Percentiles rank a stretch among this genome's conserved stretches.
Conservation (phyloP, 2,329 filamentous ascomycete species). For the Xylaria hypoxylon region DNA sequence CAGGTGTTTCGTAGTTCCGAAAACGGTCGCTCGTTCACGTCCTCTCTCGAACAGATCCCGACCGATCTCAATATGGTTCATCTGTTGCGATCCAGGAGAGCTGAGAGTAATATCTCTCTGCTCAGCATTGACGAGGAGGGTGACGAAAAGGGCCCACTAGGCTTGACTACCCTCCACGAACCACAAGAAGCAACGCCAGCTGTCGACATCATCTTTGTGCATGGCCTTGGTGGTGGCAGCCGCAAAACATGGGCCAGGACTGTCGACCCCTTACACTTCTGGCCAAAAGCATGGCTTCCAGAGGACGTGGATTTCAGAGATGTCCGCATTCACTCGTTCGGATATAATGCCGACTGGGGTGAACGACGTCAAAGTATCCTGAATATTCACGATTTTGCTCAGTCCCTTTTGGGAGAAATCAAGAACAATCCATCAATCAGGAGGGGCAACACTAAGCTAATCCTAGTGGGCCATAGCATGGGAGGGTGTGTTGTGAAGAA, state of each 20-base stretch:
- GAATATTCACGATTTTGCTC: slow-evolving; percentile 52
- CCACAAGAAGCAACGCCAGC: slow-evolving; percentile 22
- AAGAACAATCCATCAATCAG: slow-evolving; percentile 48
- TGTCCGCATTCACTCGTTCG: slow-evolving; percentile 37
- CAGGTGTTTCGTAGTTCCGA: slow-evolving; percentile 22
- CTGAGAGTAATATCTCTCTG: slow-evolving; percentile 15
- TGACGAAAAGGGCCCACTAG: slow-evolving; percentile 30
- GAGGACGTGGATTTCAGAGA: slow-evolving; percentile 30
- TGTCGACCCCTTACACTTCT: slow-evolving; percentile 28
- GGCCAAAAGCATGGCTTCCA: slow-evolving; percentile 38
- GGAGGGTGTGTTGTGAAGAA: slow-evolving; percentile 57
- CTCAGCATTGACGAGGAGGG: slow-evolving; percentile 13
- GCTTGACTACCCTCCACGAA: slow-evolving; percentile 32
- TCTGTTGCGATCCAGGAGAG: slow-evolving; percentile 17
- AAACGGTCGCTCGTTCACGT: slow-evolving; percentile 28
- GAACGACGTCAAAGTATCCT: slow-evolving; percentile 36
- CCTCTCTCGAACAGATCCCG: slow-evolving; percentile 23
- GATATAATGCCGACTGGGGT: slow-evolving; percentile 39
- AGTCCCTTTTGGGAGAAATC: slow-evolving; percentile 50
- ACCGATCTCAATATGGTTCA: slow-evolving; percentile 20
- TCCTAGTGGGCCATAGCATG: slow-evolving; percentile 61
- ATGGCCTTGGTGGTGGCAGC: slow-evolving; percentile 36
- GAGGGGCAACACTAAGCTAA: slow-evolving; percentile 50
- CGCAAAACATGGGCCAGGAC: slow-evolving; percentile 36
- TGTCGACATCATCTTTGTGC: slow-evolving; percentile 35